phyloP scores from a whole-genome alignment of 352 stramenopile genomes.

The Peronosclerospora sorghi region DNA sequence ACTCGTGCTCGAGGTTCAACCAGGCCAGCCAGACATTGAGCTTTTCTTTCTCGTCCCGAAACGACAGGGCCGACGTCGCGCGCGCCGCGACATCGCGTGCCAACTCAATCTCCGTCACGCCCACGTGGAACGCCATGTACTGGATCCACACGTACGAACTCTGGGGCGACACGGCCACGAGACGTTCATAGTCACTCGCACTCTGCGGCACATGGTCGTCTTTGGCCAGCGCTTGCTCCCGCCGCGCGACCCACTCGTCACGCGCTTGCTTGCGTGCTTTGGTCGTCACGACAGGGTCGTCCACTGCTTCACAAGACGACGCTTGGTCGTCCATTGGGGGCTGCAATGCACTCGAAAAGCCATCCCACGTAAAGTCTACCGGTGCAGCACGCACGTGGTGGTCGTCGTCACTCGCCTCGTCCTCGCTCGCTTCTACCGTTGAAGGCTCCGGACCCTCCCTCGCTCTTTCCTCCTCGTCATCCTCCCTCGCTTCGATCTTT shows the following conservation, averaged over 20 bases:
- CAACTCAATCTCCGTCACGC: conserved; percentile 88
- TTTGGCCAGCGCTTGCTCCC: conserved; percentile 88
- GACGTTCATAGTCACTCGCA: conserved; percentile 90
- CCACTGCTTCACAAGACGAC: conserved; percentile 41
- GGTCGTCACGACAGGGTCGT: conserved; percentile 47
- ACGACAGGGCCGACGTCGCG: conserved; percentile 90
- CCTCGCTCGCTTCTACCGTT: conserved; percentile 29
- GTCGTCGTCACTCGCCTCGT: conserved; percentile 53
- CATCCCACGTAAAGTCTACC: conserved; percentile 84
- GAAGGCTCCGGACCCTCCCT: conserved; percentile 32
- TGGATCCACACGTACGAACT: conserved; percentile 95
- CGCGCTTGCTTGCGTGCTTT: conserved; percentile 87
- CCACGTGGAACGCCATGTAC: conserved; percentile 97
- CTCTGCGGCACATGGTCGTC: conserved; percentile 88
- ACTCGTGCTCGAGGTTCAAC: conserved; percentile 94
- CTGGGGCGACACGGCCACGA: conserved; percentile 90
- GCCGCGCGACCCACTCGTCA: conserved; percentile 89
- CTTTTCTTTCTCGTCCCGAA: conserved; percentile 93
- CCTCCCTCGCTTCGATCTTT: conserved; percentile 39
- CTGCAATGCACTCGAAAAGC: conserved; percentile 64
- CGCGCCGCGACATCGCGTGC: conserved; percentile 88
- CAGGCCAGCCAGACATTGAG: conserved; percentile 95
- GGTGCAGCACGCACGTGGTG: conserved; percentile 18
- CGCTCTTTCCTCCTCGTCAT: conserved; percentile 34
- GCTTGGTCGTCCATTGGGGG: conserved; percentile 35